A percentile compares a stretch with the other conserved stretches of the same genome.
phyloP scores from a whole-genome alignment of 176 grass and related monocot species.

The Aegilops bicornis region DNA sequence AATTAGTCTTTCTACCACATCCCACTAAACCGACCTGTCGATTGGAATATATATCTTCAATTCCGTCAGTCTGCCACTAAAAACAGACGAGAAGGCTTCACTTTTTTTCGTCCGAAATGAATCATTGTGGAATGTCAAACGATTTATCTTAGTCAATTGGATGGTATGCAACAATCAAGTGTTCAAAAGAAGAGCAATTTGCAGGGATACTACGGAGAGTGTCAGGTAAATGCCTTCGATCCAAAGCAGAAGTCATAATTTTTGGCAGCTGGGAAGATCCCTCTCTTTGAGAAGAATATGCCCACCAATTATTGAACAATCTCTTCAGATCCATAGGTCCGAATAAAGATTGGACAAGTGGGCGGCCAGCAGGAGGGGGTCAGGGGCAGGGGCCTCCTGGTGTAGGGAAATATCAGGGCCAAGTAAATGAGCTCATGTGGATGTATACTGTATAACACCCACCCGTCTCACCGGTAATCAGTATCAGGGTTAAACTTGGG shows the following conservation, averaged over 20 bases:
- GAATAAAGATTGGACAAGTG: constrained; percentile 24
- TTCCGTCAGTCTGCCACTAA: neutral
- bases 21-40: constrained; percentile 1
- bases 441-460: no score
- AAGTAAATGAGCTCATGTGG: neutral
- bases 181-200: neutral
- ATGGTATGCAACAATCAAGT: neutral
- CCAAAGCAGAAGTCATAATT: neutral
- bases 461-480: neutral
- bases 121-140: neutral
- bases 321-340: constrained; percentile 14
- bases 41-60: neutral
- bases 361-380: neutral
- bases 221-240: neutral
- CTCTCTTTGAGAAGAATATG: constrained; percentile 17
- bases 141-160: neutral
- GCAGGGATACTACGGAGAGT: neutral
- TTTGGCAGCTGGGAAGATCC: neutral
- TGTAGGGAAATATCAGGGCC: constrained; percentile 1
- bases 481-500: neutral
- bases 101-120: neutral
- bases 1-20: neutral
- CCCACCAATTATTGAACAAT: constrained; percentile 36
- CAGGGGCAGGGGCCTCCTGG: constrained; percentile 1
- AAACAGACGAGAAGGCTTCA: neutral